A percentile compares a stretch with the other conserved stretches of the same genome.
Evolutionary conservation across 179 eudicot genomes (phyloP).

Genomic region (Beta lomatogona): DNA sequence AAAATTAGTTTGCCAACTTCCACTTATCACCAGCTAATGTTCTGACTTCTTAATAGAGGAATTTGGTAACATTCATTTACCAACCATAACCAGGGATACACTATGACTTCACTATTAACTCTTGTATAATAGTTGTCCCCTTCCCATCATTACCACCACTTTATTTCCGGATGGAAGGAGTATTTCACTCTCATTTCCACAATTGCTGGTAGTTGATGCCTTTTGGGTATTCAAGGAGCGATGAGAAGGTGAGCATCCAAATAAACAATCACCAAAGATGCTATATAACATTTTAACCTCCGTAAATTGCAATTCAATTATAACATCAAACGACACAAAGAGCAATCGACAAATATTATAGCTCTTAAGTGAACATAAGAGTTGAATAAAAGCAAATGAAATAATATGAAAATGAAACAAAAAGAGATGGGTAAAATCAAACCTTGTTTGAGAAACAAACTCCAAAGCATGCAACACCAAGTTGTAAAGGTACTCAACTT

Average conservation of each 20-base stretch:
- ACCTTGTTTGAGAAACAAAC: slow-evolving; percentile 80
- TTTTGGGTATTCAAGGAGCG: not conserved
- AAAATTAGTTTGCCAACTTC: not conserved
- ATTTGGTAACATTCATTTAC: not conserved
- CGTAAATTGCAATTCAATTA: not conserved
- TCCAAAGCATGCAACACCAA: slow-evolving; percentile 85
- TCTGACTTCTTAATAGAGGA: no score
- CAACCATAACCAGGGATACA: not conserved
- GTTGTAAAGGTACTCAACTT: slow-evolving; percentile 90
- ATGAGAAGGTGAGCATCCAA: not conserved
- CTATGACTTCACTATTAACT: not conserved
- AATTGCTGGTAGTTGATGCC: not conserved
- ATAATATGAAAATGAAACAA: not conserved
- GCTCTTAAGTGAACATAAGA: not conserved
- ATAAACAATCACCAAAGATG: not conserved
- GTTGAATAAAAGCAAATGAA: no score
- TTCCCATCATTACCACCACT: not conserved
- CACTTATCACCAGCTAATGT: not conserved
- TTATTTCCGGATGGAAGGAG: not conserved
- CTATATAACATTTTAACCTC: not conserved
- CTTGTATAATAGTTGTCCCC: not conserved
- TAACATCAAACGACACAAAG: not conserved
- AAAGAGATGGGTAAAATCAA: slow-evolving; percentile 9
- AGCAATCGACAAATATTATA: not conserved
- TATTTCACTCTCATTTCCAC: not conserved